A percentile compares a stretch with the other conserved stretches of the same genome.
Evolutionary conservation across 164 flowering plant genomes (phyloP).

Genomic region (Vitis vinifera): DNA sequence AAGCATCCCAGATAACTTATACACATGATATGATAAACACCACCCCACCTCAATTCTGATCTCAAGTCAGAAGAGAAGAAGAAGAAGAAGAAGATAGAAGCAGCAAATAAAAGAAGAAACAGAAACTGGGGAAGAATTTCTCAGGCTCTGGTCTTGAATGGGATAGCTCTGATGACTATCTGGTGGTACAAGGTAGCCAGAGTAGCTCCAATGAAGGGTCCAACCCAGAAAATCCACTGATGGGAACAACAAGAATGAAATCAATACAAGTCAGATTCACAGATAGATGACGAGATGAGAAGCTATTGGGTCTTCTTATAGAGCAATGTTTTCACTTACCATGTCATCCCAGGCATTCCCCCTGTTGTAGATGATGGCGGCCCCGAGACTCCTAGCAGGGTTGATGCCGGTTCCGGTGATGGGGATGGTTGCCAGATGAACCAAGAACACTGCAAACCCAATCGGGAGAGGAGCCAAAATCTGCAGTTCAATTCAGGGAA

Average conservation of each 20-base stretch:
- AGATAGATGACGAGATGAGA: no score
- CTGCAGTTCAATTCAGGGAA: constrained; percentile 21
- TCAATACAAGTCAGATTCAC: not conserved
- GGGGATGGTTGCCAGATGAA: constrained; percentile 76
- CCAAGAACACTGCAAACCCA: constrained; percentile 74
- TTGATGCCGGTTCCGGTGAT: constrained; percentile 74
- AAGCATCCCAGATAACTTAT: not conserved
- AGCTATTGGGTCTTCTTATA: no score
- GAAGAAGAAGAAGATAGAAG: not conserved
- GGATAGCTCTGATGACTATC: constrained; percentile 57
- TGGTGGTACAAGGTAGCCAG: constrained; percentile 62
- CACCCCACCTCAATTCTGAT: not conserved
- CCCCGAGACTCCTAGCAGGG: constrained; percentile 76
- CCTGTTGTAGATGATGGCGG: constrained; percentile 63
- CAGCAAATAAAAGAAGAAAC: not conserved
- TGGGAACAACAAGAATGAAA: not conserved
- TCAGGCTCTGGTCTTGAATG: constrained; percentile 48
- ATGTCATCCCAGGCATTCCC: constrained; percentile 64
- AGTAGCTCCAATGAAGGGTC: constrained; percentile 66
- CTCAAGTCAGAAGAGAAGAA: not conserved
- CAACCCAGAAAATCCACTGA: constrained; percentile 71
- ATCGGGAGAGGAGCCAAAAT: constrained; percentile 66
- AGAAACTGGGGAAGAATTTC: not conserved
- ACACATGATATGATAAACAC: not conserved
- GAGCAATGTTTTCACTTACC: constrained; percentile 24